A percentile compares a stretch with the other conserved stretches of the same genome.
Conservation (phyloP, 2,329 filamentous ascomycete species). For the Mollisiaceae sp. region DNA sequence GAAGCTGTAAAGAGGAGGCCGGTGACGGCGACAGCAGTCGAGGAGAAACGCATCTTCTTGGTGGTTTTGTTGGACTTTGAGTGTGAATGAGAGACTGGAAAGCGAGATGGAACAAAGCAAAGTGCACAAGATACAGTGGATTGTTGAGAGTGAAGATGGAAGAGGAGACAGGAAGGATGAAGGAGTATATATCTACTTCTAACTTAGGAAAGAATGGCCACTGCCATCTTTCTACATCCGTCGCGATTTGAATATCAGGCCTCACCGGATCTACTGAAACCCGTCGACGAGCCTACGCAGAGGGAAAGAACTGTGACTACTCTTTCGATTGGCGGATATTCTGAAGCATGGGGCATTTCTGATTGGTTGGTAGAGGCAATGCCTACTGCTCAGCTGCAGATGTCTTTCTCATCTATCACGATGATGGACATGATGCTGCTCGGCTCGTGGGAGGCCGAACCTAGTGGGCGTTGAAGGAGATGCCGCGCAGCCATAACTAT, state of each 20-base stretch:
- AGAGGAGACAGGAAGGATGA: background rate
- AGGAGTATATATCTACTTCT: background rate
- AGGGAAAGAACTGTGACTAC: background rate
- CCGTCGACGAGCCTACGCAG: background rate
- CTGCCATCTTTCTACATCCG: background rate
- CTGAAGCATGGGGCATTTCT: background rate
- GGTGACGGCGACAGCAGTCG: slow-evolving; percentile 21
- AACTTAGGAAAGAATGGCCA: background rate
- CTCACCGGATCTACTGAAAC: background rate
- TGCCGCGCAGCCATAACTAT: background rate
- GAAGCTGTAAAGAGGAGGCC: slow-evolving; percentile 25
- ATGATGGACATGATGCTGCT: slow-evolving; percentile 1
- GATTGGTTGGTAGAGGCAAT: background rate
- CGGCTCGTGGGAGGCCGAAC: background rate
- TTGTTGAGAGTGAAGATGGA: background rate
- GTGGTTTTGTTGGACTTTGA: background rate
- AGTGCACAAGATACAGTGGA: background rate
- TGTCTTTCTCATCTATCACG: background rate
- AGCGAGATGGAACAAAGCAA: background rate
- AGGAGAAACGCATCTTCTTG: slow-evolving; percentile 37
- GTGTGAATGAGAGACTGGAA: background rate
- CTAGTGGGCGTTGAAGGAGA: background rate
- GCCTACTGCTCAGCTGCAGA: background rate
- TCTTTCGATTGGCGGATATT: background rate
- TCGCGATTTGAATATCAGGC: background rate